Base-by-base conservation (phyloP, 2,329 filamentous ascomycete genomes). In the Xylogone sp. region DNA sequence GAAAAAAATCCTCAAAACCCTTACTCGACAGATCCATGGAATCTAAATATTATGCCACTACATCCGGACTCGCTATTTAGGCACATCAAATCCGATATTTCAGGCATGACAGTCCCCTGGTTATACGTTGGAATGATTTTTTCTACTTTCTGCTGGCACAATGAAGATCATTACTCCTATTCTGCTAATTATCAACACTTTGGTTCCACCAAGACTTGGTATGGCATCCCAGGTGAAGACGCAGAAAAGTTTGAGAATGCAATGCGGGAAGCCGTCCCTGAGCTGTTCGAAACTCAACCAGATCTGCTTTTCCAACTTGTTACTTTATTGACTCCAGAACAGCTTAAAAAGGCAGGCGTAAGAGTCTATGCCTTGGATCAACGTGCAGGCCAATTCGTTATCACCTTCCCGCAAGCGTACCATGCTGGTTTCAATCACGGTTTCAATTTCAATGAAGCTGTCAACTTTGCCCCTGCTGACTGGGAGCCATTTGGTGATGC, bases 91-190 rank as follows among this genome's bases (percentile, higher is more conserved):
- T 90, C 93, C 0, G 94, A 99, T 65, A 95, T 99, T 49, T 97
- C 94, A 2, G 94, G 94, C 34, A 99, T 99, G 94, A 99, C 94
- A 0, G 93, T 99, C 7, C 94, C 94, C 0, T 99, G 94, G 94
- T 84, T 99, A 3, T 99, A 99, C 65, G 94, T 99, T 3, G 94
- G 94, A 55, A 99, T 99, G 94, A 95, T 96, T 39, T 99, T 99
- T 68, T 99, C 94, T 0, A 97, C 94, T 0, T 99, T 99, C 65
- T 99, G 94, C 70, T 99, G 94, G 94, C 94, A 99, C 68, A 97
- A 96, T 57, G 94, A 99, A 65, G 94, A 99, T 64, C 94, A 99
- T 65, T 97, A 96, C 66, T 87, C 94, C 2, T 99, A 97, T 67
- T 99, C 94, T 1, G 88, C 94, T 48, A 99, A 99, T 60, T 99